phyloP scores from a whole-genome alignment of 257 asterid genomes.

The Hygrophila difformis region DNA sequence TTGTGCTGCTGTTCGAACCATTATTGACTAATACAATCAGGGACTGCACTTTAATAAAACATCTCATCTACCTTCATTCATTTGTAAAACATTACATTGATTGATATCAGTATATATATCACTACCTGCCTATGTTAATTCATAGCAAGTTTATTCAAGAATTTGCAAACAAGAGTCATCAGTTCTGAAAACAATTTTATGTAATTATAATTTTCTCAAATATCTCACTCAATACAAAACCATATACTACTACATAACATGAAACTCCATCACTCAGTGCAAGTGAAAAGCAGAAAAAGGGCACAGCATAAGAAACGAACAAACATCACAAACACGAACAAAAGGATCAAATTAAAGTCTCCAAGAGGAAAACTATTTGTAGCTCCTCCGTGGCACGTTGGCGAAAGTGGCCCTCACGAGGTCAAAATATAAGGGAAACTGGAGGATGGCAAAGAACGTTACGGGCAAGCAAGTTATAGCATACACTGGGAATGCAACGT shows the following conservation, averaged over 20 bases:
- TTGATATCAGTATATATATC: neutral
- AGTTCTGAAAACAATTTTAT: too few species aligned
- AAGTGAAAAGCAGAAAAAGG: too few species aligned
- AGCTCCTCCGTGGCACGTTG: conserved; percentile 31
- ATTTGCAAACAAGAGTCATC: too few species aligned
- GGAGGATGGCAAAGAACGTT: conserved; percentile 34
- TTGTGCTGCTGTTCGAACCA: neutral
- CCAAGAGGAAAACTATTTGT: conserved; percentile 7
- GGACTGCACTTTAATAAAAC: neutral
- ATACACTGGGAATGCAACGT: conserved; percentile 27
- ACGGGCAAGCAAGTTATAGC: conserved; percentile 40
- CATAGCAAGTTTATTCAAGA: too few species aligned
- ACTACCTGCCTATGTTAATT: too few species aligned
- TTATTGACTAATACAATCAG: neutral
- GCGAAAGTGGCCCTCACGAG: conserved; percentile 27
- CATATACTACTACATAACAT: too few species aligned
- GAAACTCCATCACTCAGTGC: too few species aligned
- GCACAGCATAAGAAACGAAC: too few species aligned
- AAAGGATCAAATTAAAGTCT: too few species aligned
- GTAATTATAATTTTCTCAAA: too few species aligned
- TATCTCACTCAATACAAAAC: too few species aligned
- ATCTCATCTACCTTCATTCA: conserved; percentile 6
- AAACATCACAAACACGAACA: too few species aligned
- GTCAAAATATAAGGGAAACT: conserved; percentile 39
- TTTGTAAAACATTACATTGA: neutral